These are phyloP conservation scores for Cylindrotheca closterium DNA, from an alignment of 108 stramenopile species.

Conservation along the genomic window DNA sequence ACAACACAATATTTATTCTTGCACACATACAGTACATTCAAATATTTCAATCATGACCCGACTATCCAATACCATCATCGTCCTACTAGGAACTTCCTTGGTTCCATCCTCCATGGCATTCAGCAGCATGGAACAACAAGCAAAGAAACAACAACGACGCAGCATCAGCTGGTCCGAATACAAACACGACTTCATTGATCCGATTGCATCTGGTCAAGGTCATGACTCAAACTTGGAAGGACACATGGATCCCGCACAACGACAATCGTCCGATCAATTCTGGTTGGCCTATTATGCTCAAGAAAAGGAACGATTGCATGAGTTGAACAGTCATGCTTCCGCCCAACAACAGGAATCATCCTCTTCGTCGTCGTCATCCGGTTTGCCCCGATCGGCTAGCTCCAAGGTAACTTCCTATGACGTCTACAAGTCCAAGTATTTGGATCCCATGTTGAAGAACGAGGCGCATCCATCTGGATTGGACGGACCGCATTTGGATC, in stretches of 20 bases:
- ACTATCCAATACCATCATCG: too few relatives aligned
- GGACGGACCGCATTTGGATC: too few relatives aligned
- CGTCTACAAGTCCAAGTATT: background rate
- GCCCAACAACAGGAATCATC: background rate
- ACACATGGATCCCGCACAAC: background rate
- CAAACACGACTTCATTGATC: background rate
- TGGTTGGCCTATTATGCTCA: background rate
- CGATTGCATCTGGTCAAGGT: background rate
- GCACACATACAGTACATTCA: too few relatives aligned
- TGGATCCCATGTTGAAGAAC: background rate
- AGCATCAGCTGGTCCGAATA: background rate
- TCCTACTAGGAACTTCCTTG: too few relatives aligned
- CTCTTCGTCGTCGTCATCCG: too few relatives aligned
- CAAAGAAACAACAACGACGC: too few relatives aligned
- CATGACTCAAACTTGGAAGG: background rate
- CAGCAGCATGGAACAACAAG: too few relatives aligned
- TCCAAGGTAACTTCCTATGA: background rate
- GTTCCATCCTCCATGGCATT: too few relatives aligned
- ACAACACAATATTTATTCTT: too few relatives aligned
- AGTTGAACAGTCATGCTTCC: background rate
- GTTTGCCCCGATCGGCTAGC: background rate
- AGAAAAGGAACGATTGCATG: background rate
- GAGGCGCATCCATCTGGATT: too few relatives aligned
- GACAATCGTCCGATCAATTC: background rate
- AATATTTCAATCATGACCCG: too few relatives aligned